These are phyloP conservation scores for Pleurotus sapidus DNA, from an alignment of 768 basidiomycete species.

Conservation along the genomic window DNA sequence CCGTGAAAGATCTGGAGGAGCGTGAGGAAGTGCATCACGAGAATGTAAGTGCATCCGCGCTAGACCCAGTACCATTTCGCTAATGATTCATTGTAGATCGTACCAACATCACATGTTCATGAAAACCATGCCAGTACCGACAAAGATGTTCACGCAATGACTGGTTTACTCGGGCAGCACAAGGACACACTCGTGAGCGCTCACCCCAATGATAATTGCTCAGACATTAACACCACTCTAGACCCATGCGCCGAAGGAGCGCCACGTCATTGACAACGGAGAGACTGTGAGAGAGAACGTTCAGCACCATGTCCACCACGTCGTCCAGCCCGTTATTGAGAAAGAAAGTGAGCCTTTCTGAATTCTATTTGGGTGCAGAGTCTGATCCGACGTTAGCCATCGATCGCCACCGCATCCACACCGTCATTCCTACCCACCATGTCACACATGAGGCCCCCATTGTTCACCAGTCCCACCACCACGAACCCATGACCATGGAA, in stretches of 20 bases:
- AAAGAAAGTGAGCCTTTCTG: conserved; percentile 28
- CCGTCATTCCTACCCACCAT: conserved; percentile 32
- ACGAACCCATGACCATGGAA: conserved; percentile 29
- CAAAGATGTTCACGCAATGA: conserved; percentile 25
- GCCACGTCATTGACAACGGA: conserved; percentile 29
- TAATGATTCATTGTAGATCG: conserved; percentile 15
- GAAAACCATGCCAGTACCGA: conserved; percentile 25
- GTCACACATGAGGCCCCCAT: conserved; percentile 34
- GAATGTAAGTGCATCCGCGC: conserved; percentile 14
- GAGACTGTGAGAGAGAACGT: conserved; percentile 25
- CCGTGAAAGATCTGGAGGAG: conserved; percentile 23
- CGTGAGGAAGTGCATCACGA: conserved; percentile 22
- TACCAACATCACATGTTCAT: conserved; percentile 22
- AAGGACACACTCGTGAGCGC: conserved; percentile 22
- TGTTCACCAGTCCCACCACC: conserved; percentile 31
- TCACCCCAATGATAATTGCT: not conserved
- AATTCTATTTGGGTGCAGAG: not conserved
- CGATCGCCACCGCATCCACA: conserved; percentile 25
- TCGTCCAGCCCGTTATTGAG: conserved; percentile 35
- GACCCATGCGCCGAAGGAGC: conserved; percentile 23
- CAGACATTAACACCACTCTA: not conserved
- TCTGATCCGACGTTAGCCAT: conserved; percentile 18
- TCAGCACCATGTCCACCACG: conserved; percentile 34
- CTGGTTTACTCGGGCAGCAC: conserved; percentile 23
- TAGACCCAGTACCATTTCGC: too few species aligned